Evolutionary conservation across 2,329 filamentous ascomycete genomes (phyloP), one percentile per base, ranked within the genome.

Genomic region (Aspergillus pseudotamarii): DNA sequence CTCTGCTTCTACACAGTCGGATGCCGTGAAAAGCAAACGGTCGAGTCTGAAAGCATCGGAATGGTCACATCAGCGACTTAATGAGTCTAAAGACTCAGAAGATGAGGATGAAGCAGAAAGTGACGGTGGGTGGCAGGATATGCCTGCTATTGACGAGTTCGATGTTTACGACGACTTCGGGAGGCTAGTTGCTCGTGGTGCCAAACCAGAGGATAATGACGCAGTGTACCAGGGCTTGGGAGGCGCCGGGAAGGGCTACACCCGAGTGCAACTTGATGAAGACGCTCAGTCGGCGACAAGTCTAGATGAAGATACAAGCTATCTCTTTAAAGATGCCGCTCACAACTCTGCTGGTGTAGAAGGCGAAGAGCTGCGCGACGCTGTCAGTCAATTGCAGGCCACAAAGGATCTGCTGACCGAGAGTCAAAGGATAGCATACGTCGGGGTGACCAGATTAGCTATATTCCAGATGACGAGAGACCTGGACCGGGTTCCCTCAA

Each of bases 121-220:
- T 6, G 89, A 74, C 54, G 66, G 81, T 1, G 88, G 85, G 58
- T 99, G 95, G 95, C 93, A 97, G 80, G 86, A 88, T 3, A 99
- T 99, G 95, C 95, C 94, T 1, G 89, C 95, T 1, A 93, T 94
- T 73, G 95, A 94, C 9, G 90, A 91, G 43, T 96, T 95, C 75
- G 94, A 98, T 78, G 91, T 97, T 69, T 99, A 98, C 77, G 93
- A 99, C 75, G 95, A 99, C 72, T 90, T 96, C 76, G 91, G 96
- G 69, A 91, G 87, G 68, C 84, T 99, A 32, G 85, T 99, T 67
- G 95, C 95, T 14, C 89, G 87, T 66, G 94, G 96, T 70, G 90
- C 90, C 63, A 83, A 85, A 45, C 88, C 90, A 64, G 86, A 86
- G 34, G 87, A 89, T 16, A 89, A 93, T 55, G 89, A 90, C 60